Percentiles rank a stretch among this genome's conserved stretches.
These are phyloP conservation scores for Kluyveromyces sp. DNA, from an alignment of 1,139 yeast species.

Conservation along the genomic window DNA sequence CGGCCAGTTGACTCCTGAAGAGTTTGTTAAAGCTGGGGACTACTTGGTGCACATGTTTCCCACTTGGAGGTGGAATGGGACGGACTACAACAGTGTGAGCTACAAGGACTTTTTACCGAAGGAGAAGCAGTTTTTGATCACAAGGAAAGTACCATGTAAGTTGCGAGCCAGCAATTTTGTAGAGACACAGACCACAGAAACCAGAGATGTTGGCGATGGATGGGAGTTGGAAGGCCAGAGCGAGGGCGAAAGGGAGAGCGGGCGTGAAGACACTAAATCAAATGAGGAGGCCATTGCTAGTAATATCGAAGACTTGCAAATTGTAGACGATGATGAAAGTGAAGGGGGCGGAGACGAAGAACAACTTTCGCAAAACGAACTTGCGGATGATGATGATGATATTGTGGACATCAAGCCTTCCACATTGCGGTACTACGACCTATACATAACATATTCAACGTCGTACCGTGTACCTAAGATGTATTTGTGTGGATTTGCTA, in stretches of 20 bases:
- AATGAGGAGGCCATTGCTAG: not conserved
- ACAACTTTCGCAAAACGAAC: constrained; percentile 35
- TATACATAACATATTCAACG: constrained; percentile 87
- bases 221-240: constrained; percentile 34
- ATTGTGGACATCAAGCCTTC: constrained; percentile 34
- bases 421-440: constrained; percentile 65
- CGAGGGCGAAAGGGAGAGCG: constrained; percentile 39
- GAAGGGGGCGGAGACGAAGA: constrained; percentile 29
- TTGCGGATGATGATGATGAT: constrained; percentile 37
- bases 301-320: constrained; percentile 20
- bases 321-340: constrained; percentile 7
- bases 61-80: constrained; percentile 86
- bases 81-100: constrained; percentile 43
- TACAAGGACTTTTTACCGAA: constrained; percentile 65
- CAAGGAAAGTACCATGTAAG: constrained; percentile 82
- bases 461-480: constrained; percentile 94
- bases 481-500: constrained; percentile 80
- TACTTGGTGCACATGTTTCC: constrained; percentile 86
- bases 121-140: constrained; percentile 80
- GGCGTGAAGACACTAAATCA: constrained; percentile 23
- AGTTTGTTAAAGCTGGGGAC: constrained; percentile 89
- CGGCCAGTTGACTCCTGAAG: constrained; percentile 92
- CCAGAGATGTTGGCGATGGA: constrained; percentile 34
- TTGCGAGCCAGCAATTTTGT: constrained; percentile 61
- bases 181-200: constrained; percentile 35